Evolutionary conservation across 805 yeast species (phyloP), one percentile per base, ranked within the genome.

Genomic region (Torulaspora quercuum): DNA sequence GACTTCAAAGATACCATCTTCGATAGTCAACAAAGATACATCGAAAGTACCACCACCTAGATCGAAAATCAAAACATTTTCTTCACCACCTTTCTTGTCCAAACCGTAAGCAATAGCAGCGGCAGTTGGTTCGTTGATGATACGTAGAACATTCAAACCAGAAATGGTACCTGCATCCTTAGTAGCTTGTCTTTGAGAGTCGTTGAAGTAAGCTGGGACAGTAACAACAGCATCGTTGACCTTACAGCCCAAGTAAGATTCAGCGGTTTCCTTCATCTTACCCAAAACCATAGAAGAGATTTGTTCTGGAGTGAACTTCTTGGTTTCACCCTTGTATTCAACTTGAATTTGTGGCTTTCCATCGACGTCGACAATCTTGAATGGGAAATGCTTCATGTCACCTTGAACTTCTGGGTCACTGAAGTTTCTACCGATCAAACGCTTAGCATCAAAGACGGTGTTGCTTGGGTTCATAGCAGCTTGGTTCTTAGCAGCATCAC

Each of bases 21-120:
- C 95, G 60, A 89, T 89, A 53, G 94, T 78, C 63, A 89, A 76
- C 46, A 89, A 74, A 17, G 97, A 89, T 35, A 89, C 97, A 85
- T 89, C 97, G 72, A 89, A 89, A 60, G 97, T 89, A 80, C 97
- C 97, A 75, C 97, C 97, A 78, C 97, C 97, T 58, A 89, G 77
- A 70, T 88, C 97, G 72, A 87, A 88, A 65, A 88, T 86, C 62
- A 88, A 76, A 41, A 89, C 94, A 65, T 89, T 85, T 69, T 82
- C 82, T 72, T 89, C 96, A 35, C 73, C 73, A 50, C 80, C 76
- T 46, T 67, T 68, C 65, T 69, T 69, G 48, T 69, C 73, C 57
- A 90, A 78, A 76, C 97, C 97, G 76, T 90, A 90, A 61, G 97
- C 97, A 70, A 89, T 86, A 52, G 97, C 97, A 58, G 97, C 97